Evolutionary conservation across 331 rosid genomes (phyloP), one percentile per base, ranked within the genome.

Genomic region (Telfairia occidentalis): DNA sequence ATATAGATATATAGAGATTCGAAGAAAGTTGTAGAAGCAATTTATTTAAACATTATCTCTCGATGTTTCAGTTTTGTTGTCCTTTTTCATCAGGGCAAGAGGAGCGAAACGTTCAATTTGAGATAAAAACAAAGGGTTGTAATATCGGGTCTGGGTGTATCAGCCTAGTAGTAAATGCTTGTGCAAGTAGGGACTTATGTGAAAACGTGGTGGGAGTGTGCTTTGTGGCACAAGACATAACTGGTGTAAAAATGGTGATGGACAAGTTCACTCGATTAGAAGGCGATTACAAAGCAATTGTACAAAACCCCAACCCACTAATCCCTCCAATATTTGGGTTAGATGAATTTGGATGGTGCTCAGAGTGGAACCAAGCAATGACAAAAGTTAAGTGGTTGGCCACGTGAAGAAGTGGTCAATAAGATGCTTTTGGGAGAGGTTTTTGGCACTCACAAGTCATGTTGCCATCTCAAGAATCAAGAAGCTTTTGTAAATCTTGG

Each of bases 221-320:
- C 77, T 94, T 94, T 77, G 97, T 94, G 84, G 98, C 97, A 60
- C 98, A 92, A 76, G 97, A 92, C 85, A 88, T 92, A 69, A 92
- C 98, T 53, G 90, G 86, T 59, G 90, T 90, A 85, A 92, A 92
- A 84, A 85, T 78, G 45, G 96, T 90, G 26, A 87, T 92, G 97
- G 98, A 92, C 89, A 92, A 89, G 81, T 92, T 92, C 84, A 92
- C 96, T 50, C 88, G 96, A 75, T 83, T 92, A 7, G 89, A 92
- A 81, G 98, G 98, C 34, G 98, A 92, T 88, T 92, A 92, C 90
- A 90, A 90, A 79, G 97, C 98, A 24, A 90, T 92, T 79, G 94
- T 92, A 40, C 98, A 89, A 74, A 92, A 89, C 79, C 97, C 89
- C 1, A 92, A 78, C 64, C 97, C 97, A 5, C 72, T 90, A 81